Evolutionary conservation across 371 early-diverging fungal species (phyloP), one percentile per base, ranked within the genome.

Genomic region (Amoeboaphelidium protococcarum): DNA sequence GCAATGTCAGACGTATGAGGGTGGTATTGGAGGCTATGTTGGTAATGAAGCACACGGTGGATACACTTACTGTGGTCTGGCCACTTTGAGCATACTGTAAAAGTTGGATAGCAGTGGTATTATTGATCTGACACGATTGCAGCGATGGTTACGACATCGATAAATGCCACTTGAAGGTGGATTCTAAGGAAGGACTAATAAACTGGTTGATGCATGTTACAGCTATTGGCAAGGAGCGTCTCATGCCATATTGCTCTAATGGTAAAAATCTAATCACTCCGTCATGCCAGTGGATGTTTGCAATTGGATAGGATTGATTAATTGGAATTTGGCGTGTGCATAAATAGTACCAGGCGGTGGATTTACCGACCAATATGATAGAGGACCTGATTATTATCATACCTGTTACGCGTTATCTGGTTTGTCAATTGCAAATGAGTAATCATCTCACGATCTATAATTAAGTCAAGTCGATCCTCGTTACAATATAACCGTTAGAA

Each of bases 121-220:
- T 41, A 31, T n/a, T 12, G 1, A 23, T 20, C 26, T 37, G 3
- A 27, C 37, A 13, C 20, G 44, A 22, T 22, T 42, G 19, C 26
- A 60, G 72, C 54, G 61, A 47, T 95, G 92, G 91, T 67, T 78
- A 26, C 56, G 58, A 10, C 59, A 57, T 10, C 63, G 86, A 26
- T 95, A 95, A 59, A 78, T 92, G 82, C 54, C 54, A 16, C 49
- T 85, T 23, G 90, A 88, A 61, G 92, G 94, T 24, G 97, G 97
- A 13, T 94, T 92, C 50, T 83, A 80, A 49, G 97, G 97, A 13
- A 67, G 97, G 40, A 79, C 86, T 1, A 94, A 97, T 62, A 97
- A 97, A 56, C 66, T 91, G 0, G 94, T 92, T 0, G 97, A 97
- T 60, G 91, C 90, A 0, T 97, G 97, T 56, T 97, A 97, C 59